These are phyloP conservation scores for Thraustochytrium sp. DNA, from an alignment of 352 stramenopile species.

Conservation along the genomic window DNA sequence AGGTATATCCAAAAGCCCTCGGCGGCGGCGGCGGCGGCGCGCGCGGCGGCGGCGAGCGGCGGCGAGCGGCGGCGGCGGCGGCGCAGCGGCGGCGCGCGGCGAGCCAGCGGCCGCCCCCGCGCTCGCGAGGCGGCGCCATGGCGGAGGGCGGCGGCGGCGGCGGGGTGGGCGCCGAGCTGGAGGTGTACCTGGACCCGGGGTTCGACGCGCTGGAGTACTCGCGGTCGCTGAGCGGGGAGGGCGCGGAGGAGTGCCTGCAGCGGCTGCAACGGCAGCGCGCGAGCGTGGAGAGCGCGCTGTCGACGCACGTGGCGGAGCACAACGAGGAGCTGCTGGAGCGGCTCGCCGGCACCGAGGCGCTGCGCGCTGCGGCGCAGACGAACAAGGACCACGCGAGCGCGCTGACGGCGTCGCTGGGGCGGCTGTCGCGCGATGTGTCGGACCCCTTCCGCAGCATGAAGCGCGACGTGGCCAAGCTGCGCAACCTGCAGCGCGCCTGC, in stretches of 20 bases:
- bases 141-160: not conserved
- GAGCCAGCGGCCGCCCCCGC: too few species aligned
- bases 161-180: not conserved
- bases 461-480: constrained; percentile 4
- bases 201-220: not conserved
- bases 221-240: not conserved
- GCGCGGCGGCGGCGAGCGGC: too few species aligned
- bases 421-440: not conserved
- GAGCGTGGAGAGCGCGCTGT: constrained; percentile 21
- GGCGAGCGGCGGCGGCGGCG: too few species aligned
- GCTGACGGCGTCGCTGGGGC: not conserved
- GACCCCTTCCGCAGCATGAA: constrained; percentile 10
- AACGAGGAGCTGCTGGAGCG: constrained; percentile 20
- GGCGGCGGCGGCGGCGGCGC: too few species aligned
- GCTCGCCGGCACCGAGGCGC: not conserved
- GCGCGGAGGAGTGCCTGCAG: not conserved
- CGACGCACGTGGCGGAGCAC: constrained; percentile 32
- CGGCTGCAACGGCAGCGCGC: not conserved
- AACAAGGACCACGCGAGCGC: constrained; percentile 2
- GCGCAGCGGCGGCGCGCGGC: too few species aligned
- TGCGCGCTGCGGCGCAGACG: not conserved
- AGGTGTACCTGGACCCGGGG: not conserved
- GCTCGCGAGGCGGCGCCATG: too few species aligned
- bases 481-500: constrained; percentile 13
- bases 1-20: too few species aligned